Evolutionary conservation across 345 rosid species (phyloP), one percentile per base, ranked within the genome.

Genomic region (Eucalyptus paniculata): DNA sequence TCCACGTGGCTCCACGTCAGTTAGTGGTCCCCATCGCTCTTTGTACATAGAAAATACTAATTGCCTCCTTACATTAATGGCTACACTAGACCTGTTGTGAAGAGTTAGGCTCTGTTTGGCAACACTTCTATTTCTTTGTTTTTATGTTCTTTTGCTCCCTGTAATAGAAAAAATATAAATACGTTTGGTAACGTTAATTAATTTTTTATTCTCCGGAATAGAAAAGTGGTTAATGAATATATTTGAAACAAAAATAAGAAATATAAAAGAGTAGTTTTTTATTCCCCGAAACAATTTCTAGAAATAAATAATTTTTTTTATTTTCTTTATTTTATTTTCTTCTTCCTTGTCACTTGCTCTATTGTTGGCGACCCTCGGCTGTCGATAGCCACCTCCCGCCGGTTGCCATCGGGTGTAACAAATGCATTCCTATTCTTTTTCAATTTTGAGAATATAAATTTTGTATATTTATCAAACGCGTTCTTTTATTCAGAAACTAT

Each of bases 341-440:
- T 51, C 54, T 51, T 17, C 4, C 21, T 51, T 51, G 9, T 4
- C 0, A 0, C 7, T 50, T 15, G 18, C 18, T 50, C 18, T 15
- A 15, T 0, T 3, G 0, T 0, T 50, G 3, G 18, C 17, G 0
- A 17, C 54, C 54, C 54, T 51, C 9, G 4, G 1, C 1, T 51
- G 0, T 0, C 0, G 4, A 51, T 0, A 0, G 0, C 8, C 4
- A 17, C 21, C 21, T 51, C 54, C 4, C 1, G 0, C 21, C 0
- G 0, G 1, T 17, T 0, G 2, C 9, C 54, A 17, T 51, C 0
- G 54, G 2, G 54, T 18, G 54, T 51, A 17, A 7, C 23, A 51
- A 51, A 51, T 2, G 0, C 4, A 18, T 51, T 3, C 1, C 0
- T 18, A 0, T 7, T 51, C 23, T 17, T 51, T 51, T 51, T 51